Base-by-base conservation (phyloP, 768 basidiomycete genomes). In the Mycena capillaripes region DNA sequence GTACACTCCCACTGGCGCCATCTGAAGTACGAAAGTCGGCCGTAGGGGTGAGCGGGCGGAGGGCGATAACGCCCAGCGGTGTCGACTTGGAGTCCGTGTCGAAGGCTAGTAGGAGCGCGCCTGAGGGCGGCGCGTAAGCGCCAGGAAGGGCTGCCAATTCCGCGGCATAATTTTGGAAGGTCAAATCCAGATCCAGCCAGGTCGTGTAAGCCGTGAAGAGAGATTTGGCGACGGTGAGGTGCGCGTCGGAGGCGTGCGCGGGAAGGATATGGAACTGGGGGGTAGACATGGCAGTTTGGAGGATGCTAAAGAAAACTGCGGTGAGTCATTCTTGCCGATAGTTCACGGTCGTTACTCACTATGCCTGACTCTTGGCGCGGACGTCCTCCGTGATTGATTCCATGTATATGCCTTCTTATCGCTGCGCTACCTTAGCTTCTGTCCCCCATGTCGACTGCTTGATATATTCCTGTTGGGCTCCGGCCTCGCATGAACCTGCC, bases 181-280 rank as follows among this genome's bases (percentile, higher is more conserved):
- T 38, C 10, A 58, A 23, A 23, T 58, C 56, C 6, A 58, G 11
- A 25, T 58, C 34, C 8, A 58, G 34, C 56, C 56, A 58, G 5
- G 56, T 58, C 14, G 56, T 38, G 36, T 58, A 58, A 36, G 56
- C 56, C 2, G 56, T 58, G 7, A 58, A 58, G 56, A 58, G 56
- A 14, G 56, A 38, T 12, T 19, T 36, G 23, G 25, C 56, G 23
- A 19, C 14, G 56, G 34, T 23, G 36, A 58, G 36, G 56, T 58
- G 56, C 23, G 14, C 56, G 6, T 58, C 56, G 56, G 56, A 58
- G 4, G n/a, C 8, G 56, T 58, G 36, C 11, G 56, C 56, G n/a
- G 56, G 36, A 23, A 58, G 17, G 36, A 58, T 34, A 23, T 38
- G 56, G 23, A 58, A 58, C 23, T 14, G 25, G 3, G 36, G 34